Evolutionary conservation across 2,329 filamentous ascomycete genomes (phyloP), one percentile per base, ranked within the genome.

Genomic region (Pseudogymnoascus sp.): DNA sequence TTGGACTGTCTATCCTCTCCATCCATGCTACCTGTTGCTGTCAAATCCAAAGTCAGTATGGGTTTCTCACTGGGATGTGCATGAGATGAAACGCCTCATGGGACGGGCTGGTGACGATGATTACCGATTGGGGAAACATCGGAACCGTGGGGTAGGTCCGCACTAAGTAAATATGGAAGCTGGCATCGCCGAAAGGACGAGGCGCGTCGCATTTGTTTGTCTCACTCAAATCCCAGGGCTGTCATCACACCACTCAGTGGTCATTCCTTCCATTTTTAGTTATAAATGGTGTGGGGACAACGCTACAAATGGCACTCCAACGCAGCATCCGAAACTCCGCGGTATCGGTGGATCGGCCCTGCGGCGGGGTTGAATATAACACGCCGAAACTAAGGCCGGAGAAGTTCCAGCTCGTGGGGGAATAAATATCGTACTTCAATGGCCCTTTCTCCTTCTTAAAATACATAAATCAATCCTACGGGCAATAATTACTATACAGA

Each of bases 91-190:
- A 56, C 28, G 50, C 16, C 28, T 56, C 50, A n/a, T 34, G 16
- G 50, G 50, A 36, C 50, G 28, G 50, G 28, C 28, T 56, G n/a
- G 28, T 18, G 50, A 56, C 28, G 50, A 56, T 56, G 31, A 56
- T 31, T 56, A 36, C 50, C 50, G 5, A 18, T 4, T 56, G 50
- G 50, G 50, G 50, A 56, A 56, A 56, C 50, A 21, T 56, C 50
- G 50, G 28, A 34, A 36, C n/a, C 28, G 50, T 56, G 50, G 50
- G 50, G 50, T 36, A 56, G 50, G 1, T 56, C 50, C 50, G 28
- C 28, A 56, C 50, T 56, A 56, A 56, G 50, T 34, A 34, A 56
- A 56, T 56, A 34, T 56, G 50, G 50, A 34, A 56, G 50, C 50
- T 56, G 50, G 8, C n/a, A 56, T 56, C 28, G 50, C 28, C 25